These are phyloP conservation scores for Piper longum DNA, from an alignment of 164 flowering plant species.

Conservation along the genomic window DNA sequence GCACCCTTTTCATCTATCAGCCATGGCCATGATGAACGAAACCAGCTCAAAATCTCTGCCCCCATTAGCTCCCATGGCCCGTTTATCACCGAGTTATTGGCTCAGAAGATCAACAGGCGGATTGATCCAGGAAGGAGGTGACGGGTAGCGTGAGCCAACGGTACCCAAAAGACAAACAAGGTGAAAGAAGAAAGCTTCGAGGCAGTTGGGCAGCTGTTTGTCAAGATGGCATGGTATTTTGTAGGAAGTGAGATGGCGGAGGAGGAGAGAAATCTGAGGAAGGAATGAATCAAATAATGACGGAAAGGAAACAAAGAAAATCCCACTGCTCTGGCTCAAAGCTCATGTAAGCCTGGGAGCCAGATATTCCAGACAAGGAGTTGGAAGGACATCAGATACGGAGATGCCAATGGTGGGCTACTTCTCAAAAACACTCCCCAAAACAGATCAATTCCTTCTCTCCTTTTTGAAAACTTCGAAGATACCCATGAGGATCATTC, in stretches of 20 bases:
- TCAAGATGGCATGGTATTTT: slow-evolving; percentile 15
- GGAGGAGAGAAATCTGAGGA: not conserved
- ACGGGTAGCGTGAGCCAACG: slow-evolving; percentile 11
- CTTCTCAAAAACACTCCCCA: slow-evolving; percentile 1
- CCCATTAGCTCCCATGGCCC: slow-evolving; percentile 11
- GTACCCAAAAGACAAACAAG: slow-evolving; percentile 11
- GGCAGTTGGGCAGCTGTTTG: slow-evolving; percentile 28
- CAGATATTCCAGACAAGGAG: slow-evolving; percentile 42
- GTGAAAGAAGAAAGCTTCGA: slow-evolving; percentile 19
- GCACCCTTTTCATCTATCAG: slow-evolving; percentile 19
- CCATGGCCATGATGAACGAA: slow-evolving; percentile 1
- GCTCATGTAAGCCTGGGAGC: slow-evolving; percentile 27
- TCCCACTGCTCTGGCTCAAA: slow-evolving; percentile 18
- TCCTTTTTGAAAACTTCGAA: slow-evolving; percentile 10
- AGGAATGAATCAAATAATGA: slow-evolving; percentile 11
- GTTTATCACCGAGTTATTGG: not conserved
- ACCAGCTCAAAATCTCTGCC: not conserved
- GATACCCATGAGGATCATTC: slow-evolving; percentile 11
- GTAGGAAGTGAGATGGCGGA: slow-evolving; percentile 1
- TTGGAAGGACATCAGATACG: slow-evolving; percentile 14
- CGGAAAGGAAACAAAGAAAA: slow-evolving; percentile 19
- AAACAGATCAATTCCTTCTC: slow-evolving; percentile 6
- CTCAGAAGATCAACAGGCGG: slow-evolving; percentile 14
- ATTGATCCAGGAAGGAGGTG: slow-evolving; percentile 16
- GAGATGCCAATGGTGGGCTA: slow-evolving; percentile 10